Evolutionary conservation across 169 alveolate species (phyloP).

Genomic region (Blepharisma undulans): DNA sequence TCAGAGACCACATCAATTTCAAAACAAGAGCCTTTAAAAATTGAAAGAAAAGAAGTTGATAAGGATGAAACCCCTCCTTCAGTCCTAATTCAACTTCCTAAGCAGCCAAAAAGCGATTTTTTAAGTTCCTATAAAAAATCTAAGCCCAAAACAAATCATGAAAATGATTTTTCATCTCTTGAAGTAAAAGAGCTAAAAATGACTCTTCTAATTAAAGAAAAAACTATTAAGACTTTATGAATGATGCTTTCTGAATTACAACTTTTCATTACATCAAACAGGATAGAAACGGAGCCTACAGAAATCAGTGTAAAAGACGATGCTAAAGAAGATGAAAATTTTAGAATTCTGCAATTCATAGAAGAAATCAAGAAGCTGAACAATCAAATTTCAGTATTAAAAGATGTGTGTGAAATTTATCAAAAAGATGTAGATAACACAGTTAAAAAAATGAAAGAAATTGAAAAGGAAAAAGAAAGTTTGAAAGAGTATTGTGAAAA

Average conservation of each 20-base stretch:
- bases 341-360: background rate
- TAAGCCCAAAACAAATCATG: background rate
- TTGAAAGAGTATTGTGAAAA: background rate
- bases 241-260: background rate
- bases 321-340: background rate
- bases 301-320: background rate
- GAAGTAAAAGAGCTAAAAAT: background rate
- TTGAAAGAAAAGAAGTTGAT: background rate
- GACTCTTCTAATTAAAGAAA: background rate
- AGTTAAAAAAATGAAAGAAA: background rate
- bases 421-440: background rate
- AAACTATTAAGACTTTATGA: background rate
- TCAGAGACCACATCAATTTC: background rate
- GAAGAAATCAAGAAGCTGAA: background rate
- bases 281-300: background rate
- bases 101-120: background rate
- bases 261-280: background rate
- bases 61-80: background rate
- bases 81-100: background rate
- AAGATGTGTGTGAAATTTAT: background rate
- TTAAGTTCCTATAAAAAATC: background rate
- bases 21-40: background rate
- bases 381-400: background rate
- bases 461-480: background rate
- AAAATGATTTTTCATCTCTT: background rate